These are phyloP conservation scores for Hypoxylon lienhwacheense DNA, from an alignment of 495 filamentous ascomycete genomes.

Conservation along the genomic window DNA sequence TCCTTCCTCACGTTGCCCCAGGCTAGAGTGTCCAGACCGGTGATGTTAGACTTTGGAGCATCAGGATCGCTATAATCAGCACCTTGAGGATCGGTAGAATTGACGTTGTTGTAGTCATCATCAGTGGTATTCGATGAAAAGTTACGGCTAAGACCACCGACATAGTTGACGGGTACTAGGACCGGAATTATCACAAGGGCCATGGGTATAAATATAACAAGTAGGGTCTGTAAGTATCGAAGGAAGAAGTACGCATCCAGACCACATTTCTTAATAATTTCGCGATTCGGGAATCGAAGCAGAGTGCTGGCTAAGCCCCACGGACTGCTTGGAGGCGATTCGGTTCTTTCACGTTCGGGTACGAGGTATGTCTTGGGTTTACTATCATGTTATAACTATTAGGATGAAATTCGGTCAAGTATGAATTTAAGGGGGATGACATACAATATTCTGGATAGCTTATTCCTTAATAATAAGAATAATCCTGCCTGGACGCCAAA, in stretches of 20 bases:
- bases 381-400: constrained; percentile 43
- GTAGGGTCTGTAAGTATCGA: constrained; percentile 87
- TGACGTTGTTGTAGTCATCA: constrained; percentile 19
- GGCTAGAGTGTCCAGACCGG: constrained; percentile 75
- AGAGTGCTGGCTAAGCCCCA: constrained; percentile 69
- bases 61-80: constrained; percentile 28
- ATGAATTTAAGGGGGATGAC: neutral
- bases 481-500: constrained; percentile 77
- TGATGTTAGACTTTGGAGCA: constrained; percentile 52
- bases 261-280: constrained; percentile 92
- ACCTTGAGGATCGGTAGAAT: constrained; percentile 40
- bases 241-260: constrained; percentile 98
- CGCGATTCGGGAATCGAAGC: constrained; percentile 76
- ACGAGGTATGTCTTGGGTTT: constrained; percentile 91
- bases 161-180: constrained; percentile 79
- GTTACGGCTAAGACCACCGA: constrained; percentile 66
- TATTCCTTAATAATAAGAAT: constrained; percentile 77
- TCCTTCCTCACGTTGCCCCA: constrained; percentile 87
- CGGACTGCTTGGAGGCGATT: constrained; percentile 69
- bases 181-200: constrained; percentile 80
- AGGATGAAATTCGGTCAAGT: constrained; percentile 18
- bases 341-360: constrained; percentile 79
- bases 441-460: constrained; percentile 82
- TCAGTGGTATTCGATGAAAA: constrained; percentile 47
- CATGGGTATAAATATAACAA: constrained; percentile 87